A percentile compares a stretch with the other conserved stretches of the same genome.
phyloP scores from a whole-genome alignment of 306 rosid species.

The cucumber (Cucumis sativus) region DNA sequence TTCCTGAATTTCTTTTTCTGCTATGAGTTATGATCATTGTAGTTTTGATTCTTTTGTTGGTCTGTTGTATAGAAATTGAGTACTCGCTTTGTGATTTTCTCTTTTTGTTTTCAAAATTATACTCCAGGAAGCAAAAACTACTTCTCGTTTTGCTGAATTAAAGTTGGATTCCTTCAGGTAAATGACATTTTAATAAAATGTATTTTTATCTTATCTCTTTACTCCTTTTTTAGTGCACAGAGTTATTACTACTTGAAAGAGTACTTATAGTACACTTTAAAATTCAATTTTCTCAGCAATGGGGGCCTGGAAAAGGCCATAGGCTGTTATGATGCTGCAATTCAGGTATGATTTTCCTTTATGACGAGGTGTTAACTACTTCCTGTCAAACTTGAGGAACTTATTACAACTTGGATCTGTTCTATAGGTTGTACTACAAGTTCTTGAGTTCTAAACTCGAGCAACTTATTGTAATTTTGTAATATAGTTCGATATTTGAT shows the following conservation, averaged over 20 bases:
- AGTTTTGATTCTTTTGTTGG: background rate
- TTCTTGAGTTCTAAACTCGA: background rate
- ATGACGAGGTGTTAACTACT: background rate
- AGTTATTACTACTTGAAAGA: background rate
- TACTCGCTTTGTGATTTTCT: background rate
- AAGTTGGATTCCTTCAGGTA: constrained; percentile 27
- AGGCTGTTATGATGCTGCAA: constrained; percentile 63
- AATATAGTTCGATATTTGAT: background rate
- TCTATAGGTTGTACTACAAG: too few relatives aligned
- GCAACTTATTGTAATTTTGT: background rate
- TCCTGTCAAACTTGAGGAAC: background rate
- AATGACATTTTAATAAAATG: background rate
- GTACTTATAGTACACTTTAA: background rate
- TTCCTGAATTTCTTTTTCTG: background rate
- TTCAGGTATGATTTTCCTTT: constrained; percentile 41
- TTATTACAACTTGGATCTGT: background rate
- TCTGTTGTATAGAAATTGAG: background rate
- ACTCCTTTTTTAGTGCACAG: background rate
- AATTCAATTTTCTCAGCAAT: constrained; percentile 4
- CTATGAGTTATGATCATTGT: background rate
- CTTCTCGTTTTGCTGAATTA: constrained; percentile 29
- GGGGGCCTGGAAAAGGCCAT: constrained; percentile 39
- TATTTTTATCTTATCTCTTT: background rate
- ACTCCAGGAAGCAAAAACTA: constrained; percentile 26
- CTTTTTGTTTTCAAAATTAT: background rate